These are phyloP conservation scores for Yamadazyma diospyri DNA, from an alignment of 1,139 yeast species.

Conservation along the genomic window DNA sequence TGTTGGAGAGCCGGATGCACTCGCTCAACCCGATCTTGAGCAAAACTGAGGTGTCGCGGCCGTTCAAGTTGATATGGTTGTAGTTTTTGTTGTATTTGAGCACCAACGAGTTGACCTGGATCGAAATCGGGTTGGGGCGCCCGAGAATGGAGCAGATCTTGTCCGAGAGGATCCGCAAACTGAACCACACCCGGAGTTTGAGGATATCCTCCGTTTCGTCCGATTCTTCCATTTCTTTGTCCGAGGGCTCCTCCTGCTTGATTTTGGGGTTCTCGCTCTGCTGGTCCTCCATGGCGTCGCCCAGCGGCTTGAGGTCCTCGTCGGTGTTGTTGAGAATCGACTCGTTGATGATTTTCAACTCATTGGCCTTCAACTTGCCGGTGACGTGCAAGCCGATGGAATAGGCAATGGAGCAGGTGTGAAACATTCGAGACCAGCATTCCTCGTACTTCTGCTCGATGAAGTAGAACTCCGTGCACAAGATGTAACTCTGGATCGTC, in stretches of 20 bases:
- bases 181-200: conserved; percentile 48
- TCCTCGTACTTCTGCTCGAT: conserved; percentile 49
- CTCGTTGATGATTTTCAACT: conserved; percentile 12
- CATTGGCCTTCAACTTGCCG: conserved; percentile 22
- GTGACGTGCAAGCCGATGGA: conserved; percentile 52
- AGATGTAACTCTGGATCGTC: conserved; percentile 46
- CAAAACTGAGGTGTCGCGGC: conserved; percentile 26
- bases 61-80: conserved; percentile 20
- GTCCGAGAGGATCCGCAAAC: conserved; percentile 44
- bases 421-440: conserved; percentile 47
- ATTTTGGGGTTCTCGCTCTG: too few relatives aligned
- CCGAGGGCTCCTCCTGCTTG: background rate
- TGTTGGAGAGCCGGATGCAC: conserved; percentile 46
- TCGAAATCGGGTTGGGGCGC: conserved; percentile 54
- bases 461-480: conserved; percentile 50
- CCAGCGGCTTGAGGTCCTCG: background rate
- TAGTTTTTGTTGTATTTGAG: conserved; percentile 21
- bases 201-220: conserved; percentile 30
- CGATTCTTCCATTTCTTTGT: conserved; percentile 12
- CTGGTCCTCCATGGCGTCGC: conserved; percentile 3
- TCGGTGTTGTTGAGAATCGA: conserved; percentile 4
- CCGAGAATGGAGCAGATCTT: conserved; percentile 52
- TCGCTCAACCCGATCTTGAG: conserved; percentile 48
- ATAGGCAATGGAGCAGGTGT: conserved; percentile 47
- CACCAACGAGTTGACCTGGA: conserved; percentile 42